Evolutionary conservation across 371 early-diverging fungal genomes (phyloP).

Genomic region (Chytridiales sp.): DNA sequence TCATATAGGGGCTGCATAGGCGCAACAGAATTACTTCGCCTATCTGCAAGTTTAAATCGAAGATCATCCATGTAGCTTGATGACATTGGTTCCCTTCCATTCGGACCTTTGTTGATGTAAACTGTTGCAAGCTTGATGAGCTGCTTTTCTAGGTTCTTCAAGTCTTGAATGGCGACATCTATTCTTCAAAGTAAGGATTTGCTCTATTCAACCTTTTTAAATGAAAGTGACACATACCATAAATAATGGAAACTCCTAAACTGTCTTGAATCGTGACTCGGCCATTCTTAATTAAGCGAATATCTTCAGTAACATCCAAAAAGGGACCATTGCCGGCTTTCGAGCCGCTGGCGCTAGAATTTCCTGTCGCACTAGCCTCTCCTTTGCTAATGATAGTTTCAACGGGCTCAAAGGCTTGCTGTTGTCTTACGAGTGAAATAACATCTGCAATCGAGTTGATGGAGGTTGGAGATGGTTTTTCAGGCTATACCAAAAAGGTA

Average conservation of each 20-base stretch:
- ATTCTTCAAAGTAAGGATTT: background rate
- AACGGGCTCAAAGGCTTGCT: slow-evolving; percentile 2
- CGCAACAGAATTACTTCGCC: slow-evolving; percentile 23
- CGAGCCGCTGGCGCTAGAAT: too few relatives aligned
- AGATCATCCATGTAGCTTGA: slow-evolving; percentile 43
- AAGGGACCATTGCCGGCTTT: too few relatives aligned
- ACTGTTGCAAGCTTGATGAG: slow-evolving; percentile 46
- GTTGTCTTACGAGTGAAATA: background rate
- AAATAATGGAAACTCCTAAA: slow-evolving; percentile 41
- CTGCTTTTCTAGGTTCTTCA: slow-evolving; percentile 43
- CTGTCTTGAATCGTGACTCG: slow-evolving; percentile 34
- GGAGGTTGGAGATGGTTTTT: too few relatives aligned
- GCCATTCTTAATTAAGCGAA: slow-evolving; percentile 31
- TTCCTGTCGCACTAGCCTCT: slow-evolving; percentile 15
- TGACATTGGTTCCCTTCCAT: slow-evolving; percentile 20
- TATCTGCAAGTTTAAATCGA: slow-evolving; percentile 33
- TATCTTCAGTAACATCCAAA: slow-evolving; percentile 51
- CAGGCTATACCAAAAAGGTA: slow-evolving; percentile 2
- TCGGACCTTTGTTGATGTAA: slow-evolving; percentile 42
- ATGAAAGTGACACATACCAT: slow-evolving; percentile 39
- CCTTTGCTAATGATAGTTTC: slow-evolving; percentile 22
- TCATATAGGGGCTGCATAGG: too few relatives aligned
- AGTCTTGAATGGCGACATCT: slow-evolving; percentile 48
- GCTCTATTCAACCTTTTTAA: background rate
- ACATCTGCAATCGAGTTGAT: too few relatives aligned